Evolutionary conservation across 177 flowering plant genomes (phyloP), one percentile per base, ranked within the genome.

Genomic region (Vitis hybrid): DNA sequence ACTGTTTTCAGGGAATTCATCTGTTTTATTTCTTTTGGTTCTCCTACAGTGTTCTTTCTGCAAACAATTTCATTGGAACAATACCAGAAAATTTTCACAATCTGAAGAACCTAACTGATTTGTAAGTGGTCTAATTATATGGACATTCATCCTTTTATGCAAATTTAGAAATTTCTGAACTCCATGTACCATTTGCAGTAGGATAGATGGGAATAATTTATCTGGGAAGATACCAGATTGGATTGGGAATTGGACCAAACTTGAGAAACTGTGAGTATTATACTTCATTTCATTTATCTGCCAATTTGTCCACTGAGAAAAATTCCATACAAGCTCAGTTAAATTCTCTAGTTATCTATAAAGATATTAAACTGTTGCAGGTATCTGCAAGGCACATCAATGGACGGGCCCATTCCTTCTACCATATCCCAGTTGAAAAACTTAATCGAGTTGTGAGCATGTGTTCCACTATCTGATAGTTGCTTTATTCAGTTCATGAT

Each of bases 381-480:
- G 66, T 85, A 89, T 71, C 62, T 91, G 84, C 93, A 87, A 68
- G 99, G 98, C 21, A 88, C 99, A 55, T 77, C 81, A 2, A 72
- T 93, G 91, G 85, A 77, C 64, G 94, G 96, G 8, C 99, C 98
- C 2, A 80, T 96, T 76, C 98, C 99, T 76, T 68, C 80, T 18
- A 77, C 69, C 21, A 80, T 96, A 56, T 84, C 91, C 11, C 23
- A 4, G 56, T 75, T 96, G 80, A 81, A 21, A 73, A 87, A 85
- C 69, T 74, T 96, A 65, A 70, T 30, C 1, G 75, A 81, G 5
- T 69, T 93, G 98, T 93, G 69, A 84, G 94, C 18, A 26, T 60
- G 66, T 30, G 14, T n/a, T 30, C 23, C 60, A 18, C 52, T 4
- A 56, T 68, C 21, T 67, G 17, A 30, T 56, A 40, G 11, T n/a